Base-by-base conservation (phyloP, 2,329 filamentous ascomycete genomes). In the Calonectria honghensis region DNA sequence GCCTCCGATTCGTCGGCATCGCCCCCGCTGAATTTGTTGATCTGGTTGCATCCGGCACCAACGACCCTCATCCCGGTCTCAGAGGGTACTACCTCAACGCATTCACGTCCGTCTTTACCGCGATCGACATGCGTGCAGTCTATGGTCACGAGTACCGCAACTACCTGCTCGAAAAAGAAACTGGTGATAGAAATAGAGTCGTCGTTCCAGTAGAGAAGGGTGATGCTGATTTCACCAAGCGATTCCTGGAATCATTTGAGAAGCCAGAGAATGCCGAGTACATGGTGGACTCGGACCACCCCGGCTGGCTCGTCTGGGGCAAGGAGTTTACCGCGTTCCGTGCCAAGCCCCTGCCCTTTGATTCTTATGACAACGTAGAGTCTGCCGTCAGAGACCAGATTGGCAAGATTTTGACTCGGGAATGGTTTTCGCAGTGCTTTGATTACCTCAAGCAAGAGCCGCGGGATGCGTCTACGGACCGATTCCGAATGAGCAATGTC, bases 391-490 rank as follows among this genome's bases (percentile, higher is more conserved):
- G 96, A 51, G 90, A 91, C 70, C 94, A 95, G 81, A 97, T 99
- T 81, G 97, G 96, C 63, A 90, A 90, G 70, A 88, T 96, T 52
- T 88, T 99, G 75, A 95, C 94, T 74, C 93, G 93, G 64, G 91
- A 95, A 35, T 99, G 97, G 97, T 93, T 98, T 79, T 91, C 91
- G 54, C 94, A 93, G 66, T 96, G 94, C 85, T 99, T 99, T 81
- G 94, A 93, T 31, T 98, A 96, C 83, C 91, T 98, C 87, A 98
- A 98, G 86, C 97, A 98, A 85, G 96, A 98, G 84, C 96, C 97
- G 3, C 93, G 96, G 57, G 96, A 98, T 82, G 86, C 92, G 0
- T 90, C 90, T 6, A 90, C 94, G 0, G 96, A 99, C 83, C 91
- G 96, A 68, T 98, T 99, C 87, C 92, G 96, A 70, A 96, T 98